Evolutionary conservation across 1,284 basidiomycete species (phyloP), one percentile per base, ranked within the genome.

Genomic region (Cryptococcus jaspeensis): DNA sequence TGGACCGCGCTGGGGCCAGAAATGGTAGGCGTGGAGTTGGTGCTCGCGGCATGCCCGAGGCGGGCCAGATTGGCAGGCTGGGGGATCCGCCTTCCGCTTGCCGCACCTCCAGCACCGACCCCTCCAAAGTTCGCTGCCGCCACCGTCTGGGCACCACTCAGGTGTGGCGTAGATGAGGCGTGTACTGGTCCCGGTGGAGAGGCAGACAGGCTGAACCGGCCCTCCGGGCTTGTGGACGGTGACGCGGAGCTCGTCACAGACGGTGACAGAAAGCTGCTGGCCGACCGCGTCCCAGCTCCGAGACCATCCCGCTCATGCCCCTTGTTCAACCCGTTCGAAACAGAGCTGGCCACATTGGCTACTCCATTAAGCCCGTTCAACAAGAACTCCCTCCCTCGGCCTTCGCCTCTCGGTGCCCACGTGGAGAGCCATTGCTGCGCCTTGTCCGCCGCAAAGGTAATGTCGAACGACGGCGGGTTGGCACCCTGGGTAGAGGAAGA

Each of bases 401-500:
- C 72, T 61, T 76, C 74, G 5, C 72, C 72, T n/a, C 67, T 63
- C 5, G 74, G 74, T 15, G 74, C 70, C 60, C 73, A 71, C 3
- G 64, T 69, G 6, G 62, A 63, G n/a, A 76, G 58, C 74, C 74
- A 76, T 54, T 71, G 68, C 40, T 62, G 59, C 2, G 71, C 72
- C n/a, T 67, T 64, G 45, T 68, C 68, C 42, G 63, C 67, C 8
- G 59, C 67, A 5, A 56, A 50, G 5, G 58, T 52, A 25, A 58
- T 60, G 35, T 60, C 57, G 35, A 60, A 58, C 12, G 60, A 60
- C 9, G 64, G 60, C 11, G 55, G 42, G 22, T 56, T 58, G 32
- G 59, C 28, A 18, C 41, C 39, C 28, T 52, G 36, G 7, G 37
- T 52, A 5, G 60, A 53, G 8, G 64, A 65, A 0, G 63, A 59